A percentile compares a stretch with the other conserved stretches of the same genome.
These are phyloP conservation scores for Pneumocystis carinii DNA, from an alignment of 1,139 yeast species.

Conservation along the genomic window DNA sequence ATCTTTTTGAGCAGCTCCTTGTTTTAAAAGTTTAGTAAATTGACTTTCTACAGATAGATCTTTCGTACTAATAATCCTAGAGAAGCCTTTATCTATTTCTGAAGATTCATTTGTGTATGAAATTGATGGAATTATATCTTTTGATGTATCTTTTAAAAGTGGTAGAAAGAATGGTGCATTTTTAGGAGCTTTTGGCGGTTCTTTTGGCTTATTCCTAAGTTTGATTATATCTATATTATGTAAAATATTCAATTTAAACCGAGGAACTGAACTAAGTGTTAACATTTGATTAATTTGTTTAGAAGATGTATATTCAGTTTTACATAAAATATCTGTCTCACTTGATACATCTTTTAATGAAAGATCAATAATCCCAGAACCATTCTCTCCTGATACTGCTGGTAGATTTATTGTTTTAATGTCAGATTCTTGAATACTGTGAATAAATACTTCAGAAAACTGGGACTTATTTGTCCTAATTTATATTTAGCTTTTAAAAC, in stretches of 20 bases:
- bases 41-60: constrained; percentile 44
- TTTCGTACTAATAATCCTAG: neutral
- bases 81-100: neutral
- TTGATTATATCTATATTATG: constrained; percentile 68
- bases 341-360: constrained; percentile 32
- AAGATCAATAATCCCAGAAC: constrained; percentile 60
- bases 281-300: constrained; percentile 55
- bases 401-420: constrained; percentile 49
- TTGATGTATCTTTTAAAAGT: constrained; percentile 9
- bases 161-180: constrained; percentile 64
- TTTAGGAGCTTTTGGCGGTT: constrained; percentile 75
- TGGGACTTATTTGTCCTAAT: constrained; percentile 58
- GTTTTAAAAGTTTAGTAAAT: constrained; percentile 54
- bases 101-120: constrained; percentile 3
- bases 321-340: constrained; percentile 23
- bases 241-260: constrained; percentile 63
- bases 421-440: constrained; percentile 54
- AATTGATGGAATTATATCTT: constrained; percentile 8
- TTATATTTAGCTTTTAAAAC: neutral
- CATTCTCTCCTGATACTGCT: constrained; percentile 72
- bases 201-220: constrained; percentile 76
- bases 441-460: constrained; percentile 44
- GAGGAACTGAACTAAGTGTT: constrained; percentile 64
- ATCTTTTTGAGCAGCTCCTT: constrained; percentile 30
- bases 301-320: constrained; percentile 35